Evolutionary conservation across 2,329 filamentous ascomycete species (phyloP).

Genomic region (Pseudogymnoascus sp.): DNA sequence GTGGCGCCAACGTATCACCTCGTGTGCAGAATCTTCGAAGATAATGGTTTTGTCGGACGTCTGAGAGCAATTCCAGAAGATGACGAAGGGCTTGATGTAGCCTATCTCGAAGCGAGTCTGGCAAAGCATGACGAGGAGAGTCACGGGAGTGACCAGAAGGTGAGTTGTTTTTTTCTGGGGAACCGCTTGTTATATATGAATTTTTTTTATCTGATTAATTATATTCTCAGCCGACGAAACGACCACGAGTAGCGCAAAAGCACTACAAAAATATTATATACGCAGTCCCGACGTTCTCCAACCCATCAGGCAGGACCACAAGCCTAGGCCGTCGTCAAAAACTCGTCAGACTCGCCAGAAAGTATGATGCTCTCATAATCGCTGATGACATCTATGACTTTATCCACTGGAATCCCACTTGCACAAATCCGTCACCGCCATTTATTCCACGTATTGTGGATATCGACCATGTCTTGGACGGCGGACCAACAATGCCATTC

Average conservation of each 20-base stretch:
- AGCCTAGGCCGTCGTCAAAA: slow-evolving; percentile 56
- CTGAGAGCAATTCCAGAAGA: slow-evolving; percentile 70
- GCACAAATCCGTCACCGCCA: not conserved
- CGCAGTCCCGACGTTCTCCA: slow-evolving; percentile 79
- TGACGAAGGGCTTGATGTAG: slow-evolving; percentile 67
- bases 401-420: slow-evolving; percentile 59
- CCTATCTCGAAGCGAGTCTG: slow-evolving; percentile 39
- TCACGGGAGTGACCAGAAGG: slow-evolving; percentile 11
- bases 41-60: slow-evolving; percentile 63
- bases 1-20: slow-evolving; percentile 78
- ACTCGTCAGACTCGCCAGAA: slow-evolving; percentile 69
- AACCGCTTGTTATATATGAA: not conserved
- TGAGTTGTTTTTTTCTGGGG: slow-evolving; percentile 6
- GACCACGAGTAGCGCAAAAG: slow-evolving; percentile 43
- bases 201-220: not conserved
- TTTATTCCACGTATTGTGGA: slow-evolving; percentile 69
- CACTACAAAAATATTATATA: slow-evolving; percentile 86
- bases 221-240: slow-evolving; percentile 9
- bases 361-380: slow-evolving; percentile 74
- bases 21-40: slow-evolving; percentile 78
- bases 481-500: slow-evolving; percentile 50
- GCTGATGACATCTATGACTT: slow-evolving; percentile 94
- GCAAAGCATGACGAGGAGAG: slow-evolving; percentile 33
- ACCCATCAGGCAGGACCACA: slow-evolving; percentile 82
- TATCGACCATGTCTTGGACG: slow-evolving; percentile 63